These are phyloP conservation scores for Hypoxylon lienhwacheense DNA, from an alignment of 495 filamentous ascomycete species.

Conservation along the genomic window DNA sequence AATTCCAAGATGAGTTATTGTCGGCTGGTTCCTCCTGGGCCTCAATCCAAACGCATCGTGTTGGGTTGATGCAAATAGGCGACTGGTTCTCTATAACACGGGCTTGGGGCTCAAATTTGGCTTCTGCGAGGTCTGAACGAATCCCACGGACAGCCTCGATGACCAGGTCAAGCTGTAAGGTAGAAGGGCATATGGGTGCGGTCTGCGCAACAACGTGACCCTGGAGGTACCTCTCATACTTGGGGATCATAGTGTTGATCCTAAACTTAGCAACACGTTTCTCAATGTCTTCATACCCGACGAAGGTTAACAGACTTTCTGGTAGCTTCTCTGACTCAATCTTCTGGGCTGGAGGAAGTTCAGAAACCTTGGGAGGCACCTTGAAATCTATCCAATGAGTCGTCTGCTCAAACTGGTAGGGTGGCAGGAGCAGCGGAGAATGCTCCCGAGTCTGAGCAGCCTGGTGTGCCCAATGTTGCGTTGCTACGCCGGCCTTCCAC, in stretches of 20 bases:
- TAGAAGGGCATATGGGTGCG: conserved; percentile 54
- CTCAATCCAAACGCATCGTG: conserved; percentile 46
- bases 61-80: conserved; percentile 46
- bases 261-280: conserved; percentile 45
- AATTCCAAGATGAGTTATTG: conserved; percentile 23
- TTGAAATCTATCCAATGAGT: conserved; percentile 42
- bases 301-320: conserved; percentile 44
- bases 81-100: conserved; percentile 44
- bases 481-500: conserved; percentile 49
- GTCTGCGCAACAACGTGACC: conserved; percentile 52
- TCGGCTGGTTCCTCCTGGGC: conserved; percentile 21
- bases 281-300: conserved; percentile 47
- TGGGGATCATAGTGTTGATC: conserved; percentile 49
- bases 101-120: conserved; percentile 41
- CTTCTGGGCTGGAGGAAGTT: not conserved
- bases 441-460: conserved; percentile 41
- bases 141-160: conserved; percentile 53
- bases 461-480: conserved; percentile 55
- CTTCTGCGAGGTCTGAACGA: conserved; percentile 31
- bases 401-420: conserved; percentile 49
- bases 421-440: conserved; percentile 42
- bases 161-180: conserved; percentile 50
- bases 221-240: conserved; percentile 44
- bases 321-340: conserved; percentile 18
- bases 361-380: conserved; percentile 16